Evolutionary conservation across 2,329 filamentous ascomycete species (phyloP).

Genomic region (Dactylellina parvicollis): DNA sequence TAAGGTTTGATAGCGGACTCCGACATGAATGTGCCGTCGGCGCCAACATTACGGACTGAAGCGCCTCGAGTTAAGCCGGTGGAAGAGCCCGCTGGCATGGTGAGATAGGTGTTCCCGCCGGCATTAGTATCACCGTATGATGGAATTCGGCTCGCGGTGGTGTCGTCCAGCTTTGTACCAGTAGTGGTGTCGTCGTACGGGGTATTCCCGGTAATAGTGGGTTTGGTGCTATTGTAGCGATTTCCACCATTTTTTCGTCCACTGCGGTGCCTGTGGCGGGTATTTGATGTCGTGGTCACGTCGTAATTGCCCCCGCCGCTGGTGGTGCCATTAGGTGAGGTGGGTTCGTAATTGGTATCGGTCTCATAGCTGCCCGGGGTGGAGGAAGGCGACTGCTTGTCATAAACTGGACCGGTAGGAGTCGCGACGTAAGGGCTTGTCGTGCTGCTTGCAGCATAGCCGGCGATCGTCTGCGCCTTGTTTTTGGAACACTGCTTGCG

Average conservation of each 20-base stretch:
- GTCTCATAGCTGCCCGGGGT: slow-evolving; percentile 13
- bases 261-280: neutral
- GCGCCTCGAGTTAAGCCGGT: slow-evolving; percentile 36
- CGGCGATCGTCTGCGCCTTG: neutral
- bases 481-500: slow-evolving; percentile 24
- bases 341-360: neutral
- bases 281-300: neutral
- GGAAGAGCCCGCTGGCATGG: slow-evolving; percentile 47
- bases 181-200: slow-evolving; percentile 18
- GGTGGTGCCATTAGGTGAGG: neutral
- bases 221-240: neutral
- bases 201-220: neutral
- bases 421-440: neutral
- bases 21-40: slow-evolving; percentile 47
- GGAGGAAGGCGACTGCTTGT: neutral
- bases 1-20: slow-evolving; percentile 39
- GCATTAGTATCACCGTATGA: neutral
- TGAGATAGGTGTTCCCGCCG: slow-evolving; percentile 16
- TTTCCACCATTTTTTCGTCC: slow-evolving; percentile 5
- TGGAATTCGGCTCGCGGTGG: neutral
- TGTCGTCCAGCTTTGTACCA: neutral
- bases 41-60: slow-evolving; percentile 36
- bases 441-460: slow-evolving; percentile 6
- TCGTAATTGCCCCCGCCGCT: neutral
- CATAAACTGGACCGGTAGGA: neutral